phyloP scores from a whole-genome alignment of 1,284 basidiomycete genomes.

The Rhodofomes roseus region DNA sequence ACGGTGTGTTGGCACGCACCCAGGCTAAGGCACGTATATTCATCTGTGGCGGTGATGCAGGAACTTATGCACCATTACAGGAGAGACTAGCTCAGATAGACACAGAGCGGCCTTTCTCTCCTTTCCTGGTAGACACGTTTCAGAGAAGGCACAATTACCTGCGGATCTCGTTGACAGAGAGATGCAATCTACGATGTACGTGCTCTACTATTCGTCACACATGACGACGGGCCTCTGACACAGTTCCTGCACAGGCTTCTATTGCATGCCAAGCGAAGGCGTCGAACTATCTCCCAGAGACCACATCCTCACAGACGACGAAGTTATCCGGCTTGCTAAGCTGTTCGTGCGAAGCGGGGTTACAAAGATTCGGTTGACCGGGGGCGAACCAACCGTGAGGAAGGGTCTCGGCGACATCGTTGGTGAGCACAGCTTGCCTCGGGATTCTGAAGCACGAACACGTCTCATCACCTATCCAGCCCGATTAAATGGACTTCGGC shows the following conservation, averaged over 20 bases:
- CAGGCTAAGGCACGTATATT: constrained; percentile 11
- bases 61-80: constrained; percentile 7
- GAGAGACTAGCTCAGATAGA: constrained; percentile 50
- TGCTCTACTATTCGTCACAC: constrained; percentile 8
- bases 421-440: constrained; percentile 35
- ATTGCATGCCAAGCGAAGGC: constrained; percentile 88
- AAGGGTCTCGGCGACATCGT: constrained; percentile 77
- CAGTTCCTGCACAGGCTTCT: constrained; percentile 56
- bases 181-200: constrained; percentile 84
- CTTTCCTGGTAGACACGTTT: constrained; percentile 65
- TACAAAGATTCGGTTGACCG: constrained; percentile 83
- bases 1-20: constrained; percentile 8
- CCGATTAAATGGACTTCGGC: constrained; percentile 51
- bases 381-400: constrained; percentile 85
- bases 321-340: constrained; percentile 70
- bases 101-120: constrained; percentile 37
- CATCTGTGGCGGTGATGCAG: background rate
- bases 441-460: constrained; percentile 3
- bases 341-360: constrained; percentile 83
- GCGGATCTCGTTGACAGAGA: constrained; percentile 82
- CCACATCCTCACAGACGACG: constrained; percentile 72
- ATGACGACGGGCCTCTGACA: constrained; percentile 9
- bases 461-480: constrained; percentile 32
- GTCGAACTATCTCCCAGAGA: constrained; percentile 69
- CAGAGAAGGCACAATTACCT: constrained; percentile 76